These are phyloP conservation scores for Brassica rapa DNA, from an alignment of 345 rosid species.

Conservation along the genomic window DNA sequence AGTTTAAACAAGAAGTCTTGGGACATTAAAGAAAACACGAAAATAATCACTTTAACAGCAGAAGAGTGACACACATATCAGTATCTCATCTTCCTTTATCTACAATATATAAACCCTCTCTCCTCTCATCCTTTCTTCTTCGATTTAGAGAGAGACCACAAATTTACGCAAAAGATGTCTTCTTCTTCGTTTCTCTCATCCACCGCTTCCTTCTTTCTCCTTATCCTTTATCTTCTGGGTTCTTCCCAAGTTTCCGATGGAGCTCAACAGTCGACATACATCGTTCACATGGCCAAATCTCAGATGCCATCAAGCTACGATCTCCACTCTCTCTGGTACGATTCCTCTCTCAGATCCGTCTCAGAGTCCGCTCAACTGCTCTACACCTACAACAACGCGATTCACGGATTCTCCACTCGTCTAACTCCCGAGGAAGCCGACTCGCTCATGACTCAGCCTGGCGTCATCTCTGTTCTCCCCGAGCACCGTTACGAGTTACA, in stretches of 20 bases:
- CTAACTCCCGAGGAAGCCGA: slow-evolving; percentile 52
- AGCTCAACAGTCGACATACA: slow-evolving; percentile 55
- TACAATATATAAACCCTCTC: slow-evolving; percentile 6
- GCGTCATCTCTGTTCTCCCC: slow-evolving; percentile 51
- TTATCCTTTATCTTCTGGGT: slow-evolving; percentile 48
- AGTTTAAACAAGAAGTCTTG: too few relatives aligned
- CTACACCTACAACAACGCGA: slow-evolving; percentile 57
- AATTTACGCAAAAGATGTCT: slow-evolving; percentile 3
- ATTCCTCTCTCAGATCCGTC: slow-evolving; percentile 66
- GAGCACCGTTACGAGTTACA: slow-evolving; percentile 59
- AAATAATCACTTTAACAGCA: too few relatives aligned
- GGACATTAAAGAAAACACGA: too few relatives aligned
- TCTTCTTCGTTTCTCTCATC: slow-evolving; percentile 14
- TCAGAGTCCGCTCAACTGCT: slow-evolving; percentile 54
- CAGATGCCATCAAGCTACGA: slow-evolving; percentile 65
- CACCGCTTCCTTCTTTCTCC: slow-evolving; percentile 8
- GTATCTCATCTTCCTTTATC: background rate
- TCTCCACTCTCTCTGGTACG: slow-evolving; percentile 81
- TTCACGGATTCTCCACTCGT: slow-evolving; percentile 59
- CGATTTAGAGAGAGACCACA: background rate
- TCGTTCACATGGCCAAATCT: slow-evolving; percentile 80
- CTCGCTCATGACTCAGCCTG: slow-evolving; percentile 47
- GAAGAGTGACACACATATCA: too few relatives aligned
- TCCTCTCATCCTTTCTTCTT: background rate
- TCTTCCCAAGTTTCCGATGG: slow-evolving; percentile 40